These are phyloP conservation scores for Aspergillus cavernicola DNA, from an alignment of 495 filamentous ascomycete genomes.

Conservation along the genomic window DNA sequence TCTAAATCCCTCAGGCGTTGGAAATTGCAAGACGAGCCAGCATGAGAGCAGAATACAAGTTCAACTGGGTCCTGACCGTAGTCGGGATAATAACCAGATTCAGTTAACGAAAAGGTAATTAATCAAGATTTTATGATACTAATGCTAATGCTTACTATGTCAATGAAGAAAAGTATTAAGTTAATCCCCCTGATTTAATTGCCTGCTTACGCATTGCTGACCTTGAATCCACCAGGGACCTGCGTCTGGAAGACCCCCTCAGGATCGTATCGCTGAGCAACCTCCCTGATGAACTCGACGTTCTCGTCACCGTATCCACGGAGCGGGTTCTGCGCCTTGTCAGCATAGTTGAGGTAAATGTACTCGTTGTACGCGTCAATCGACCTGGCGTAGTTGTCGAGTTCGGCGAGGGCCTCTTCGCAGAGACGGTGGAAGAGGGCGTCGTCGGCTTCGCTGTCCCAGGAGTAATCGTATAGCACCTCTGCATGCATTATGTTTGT, in stretches of 20 bases:
- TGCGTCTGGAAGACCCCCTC: slow-evolving; percentile 46
- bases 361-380: slow-evolving; percentile 23
- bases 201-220: slow-evolving; percentile 7
- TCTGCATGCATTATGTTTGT: slow-evolving; percentile 12
- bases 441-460: slow-evolving; percentile 19
- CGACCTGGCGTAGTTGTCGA: slow-evolving; percentile 22
- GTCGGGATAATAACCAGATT: too few species aligned
- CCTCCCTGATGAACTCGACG: slow-evolving; percentile 29
- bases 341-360: slow-evolving; percentile 38
- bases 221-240: slow-evolving; percentile 39
- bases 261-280: slow-evolving; percentile 48
- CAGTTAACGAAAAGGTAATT: too few species aligned
- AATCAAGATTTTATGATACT: too few species aligned
- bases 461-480: slow-evolving; percentile 22
- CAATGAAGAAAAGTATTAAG: too few species aligned
- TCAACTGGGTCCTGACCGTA: too few species aligned
- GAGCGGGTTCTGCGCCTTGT: slow-evolving; percentile 39
- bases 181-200: too few species aligned
- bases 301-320: slow-evolving; percentile 45
- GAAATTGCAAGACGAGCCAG: too few species aligned
- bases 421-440: slow-evolving; percentile 17
- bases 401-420: slow-evolving; percentile 7
- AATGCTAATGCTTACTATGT: too few species aligned
- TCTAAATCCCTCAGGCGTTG: too few species aligned
- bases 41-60: too few species aligned